These are phyloP conservation scores for Metarhizium guizhouense DNA, from an alignment of 2,329 filamentous ascomycete species.

Conservation along the genomic window DNA sequence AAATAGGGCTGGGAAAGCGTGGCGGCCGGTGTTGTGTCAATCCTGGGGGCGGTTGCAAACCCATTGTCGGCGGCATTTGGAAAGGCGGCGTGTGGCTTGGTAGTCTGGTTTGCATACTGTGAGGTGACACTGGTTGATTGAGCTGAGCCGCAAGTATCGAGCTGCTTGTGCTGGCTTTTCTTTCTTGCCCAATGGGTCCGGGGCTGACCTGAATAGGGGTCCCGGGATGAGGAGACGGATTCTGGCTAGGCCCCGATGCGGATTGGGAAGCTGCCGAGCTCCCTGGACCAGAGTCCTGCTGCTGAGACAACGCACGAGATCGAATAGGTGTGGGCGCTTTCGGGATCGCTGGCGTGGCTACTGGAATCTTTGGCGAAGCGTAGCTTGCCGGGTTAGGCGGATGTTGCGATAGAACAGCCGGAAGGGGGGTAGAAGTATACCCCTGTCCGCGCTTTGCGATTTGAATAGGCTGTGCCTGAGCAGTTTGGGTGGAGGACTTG, in stretches of 20 bases:
- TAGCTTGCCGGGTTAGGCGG: constrained; percentile 47
- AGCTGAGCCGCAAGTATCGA: constrained; percentile 19
- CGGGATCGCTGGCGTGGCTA: constrained; percentile 72
- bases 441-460: constrained; percentile 20
- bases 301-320: constrained; percentile 69
- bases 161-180: constrained; percentile 49
- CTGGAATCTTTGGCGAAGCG: constrained; percentile 69
- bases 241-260: constrained; percentile 43
- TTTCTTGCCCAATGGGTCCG: constrained; percentile 50
- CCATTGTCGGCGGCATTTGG: constrained; percentile 44
- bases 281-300: constrained; percentile 62
- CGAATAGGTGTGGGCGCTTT: constrained; percentile 76
- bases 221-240: constrained; percentile 49
- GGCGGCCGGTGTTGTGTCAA: constrained; percentile 29
- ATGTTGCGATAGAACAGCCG: constrained; percentile 48
- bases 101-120: constrained; percentile 27
- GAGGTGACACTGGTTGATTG: constrained; percentile 47
- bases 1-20: constrained; percentile 49
- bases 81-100: constrained; percentile 36
- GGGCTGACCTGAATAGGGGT: constrained; percentile 59
- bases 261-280: constrained; percentile 64
- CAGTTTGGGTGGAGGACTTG: constrained; percentile 29
- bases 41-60: constrained; percentile 38
- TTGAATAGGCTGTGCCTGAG: constrained; percentile 10
- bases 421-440: constrained; percentile 30